phyloP scores from a whole-genome alignment of 441 rosid genomes.

The Bruguiera hainesii region DNA sequence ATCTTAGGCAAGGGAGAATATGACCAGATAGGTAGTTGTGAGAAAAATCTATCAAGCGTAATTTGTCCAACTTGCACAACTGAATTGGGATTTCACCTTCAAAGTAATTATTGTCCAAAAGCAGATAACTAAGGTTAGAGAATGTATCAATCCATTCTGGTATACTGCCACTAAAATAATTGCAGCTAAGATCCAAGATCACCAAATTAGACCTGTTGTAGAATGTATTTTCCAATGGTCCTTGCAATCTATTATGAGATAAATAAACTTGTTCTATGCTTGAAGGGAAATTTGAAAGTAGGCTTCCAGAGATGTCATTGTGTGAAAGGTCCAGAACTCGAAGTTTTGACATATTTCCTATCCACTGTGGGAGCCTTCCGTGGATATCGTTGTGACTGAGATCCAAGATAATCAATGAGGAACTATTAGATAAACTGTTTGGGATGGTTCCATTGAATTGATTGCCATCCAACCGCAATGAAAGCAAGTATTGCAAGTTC shows the following conservation, averaged over 20 bases:
- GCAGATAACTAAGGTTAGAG: neutral
- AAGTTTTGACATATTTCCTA: neutral
- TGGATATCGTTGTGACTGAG: neutral
- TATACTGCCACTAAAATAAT: slow-evolving; percentile 13
- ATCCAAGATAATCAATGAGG: neutral
- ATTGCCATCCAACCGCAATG: neutral
- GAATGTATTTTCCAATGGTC: neutral
- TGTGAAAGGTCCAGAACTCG: neutral
- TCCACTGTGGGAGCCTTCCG: neutral
- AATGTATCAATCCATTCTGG: slow-evolving; percentile 9
- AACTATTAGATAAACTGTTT: neutral
- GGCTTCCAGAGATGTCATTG: neutral
- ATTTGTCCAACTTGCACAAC: slow-evolving; percentile 9
- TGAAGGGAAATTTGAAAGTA: neutral
- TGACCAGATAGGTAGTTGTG: neutral
- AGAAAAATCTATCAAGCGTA: slow-evolving; percentile 6
- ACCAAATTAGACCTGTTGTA: neutral
- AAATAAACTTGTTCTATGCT: neutral
- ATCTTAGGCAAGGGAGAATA: slow-evolving; percentile 1
- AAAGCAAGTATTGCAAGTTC: neutral
- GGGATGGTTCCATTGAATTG: neutral
- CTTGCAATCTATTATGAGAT: slow-evolving; percentile 2
- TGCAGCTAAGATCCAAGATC: slow-evolving; percentile 16
- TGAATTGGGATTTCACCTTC: slow-evolving; percentile 15
- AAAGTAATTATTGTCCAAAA: slow-evolving; percentile 8